Conservation (phyloP, 106 monocot species). For the Dioscorea zingiberensis region DNA sequence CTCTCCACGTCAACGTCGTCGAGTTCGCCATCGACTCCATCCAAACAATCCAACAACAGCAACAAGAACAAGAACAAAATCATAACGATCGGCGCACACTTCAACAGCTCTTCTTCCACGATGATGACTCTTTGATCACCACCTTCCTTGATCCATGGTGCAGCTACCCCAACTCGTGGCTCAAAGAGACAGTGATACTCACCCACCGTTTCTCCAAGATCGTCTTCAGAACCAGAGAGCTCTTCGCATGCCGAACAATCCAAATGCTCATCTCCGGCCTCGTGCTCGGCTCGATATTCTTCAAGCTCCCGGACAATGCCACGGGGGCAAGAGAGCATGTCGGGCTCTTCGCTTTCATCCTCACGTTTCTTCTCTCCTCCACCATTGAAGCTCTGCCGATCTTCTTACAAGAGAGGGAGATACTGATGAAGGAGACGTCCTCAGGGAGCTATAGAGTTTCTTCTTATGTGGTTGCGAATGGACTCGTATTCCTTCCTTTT, state of each 20-base stretch:
- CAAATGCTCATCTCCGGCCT: slow-evolving; percentile 68
- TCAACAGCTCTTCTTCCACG: slow-evolving; percentile 57
- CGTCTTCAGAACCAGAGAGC: slow-evolving; percentile 67
- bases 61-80: not conserved
- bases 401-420: slow-evolving; percentile 81
- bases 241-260: slow-evolving; percentile 65
- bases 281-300: slow-evolving; percentile 87
- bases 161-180: slow-evolving; percentile 43
- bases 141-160: not conserved
- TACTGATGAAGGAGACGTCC: slow-evolving; percentile 80
- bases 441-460: slow-evolving; percentile 70
- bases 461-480: slow-evolving; percentile 74
- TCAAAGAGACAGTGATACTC: slow-evolving; percentile 63
- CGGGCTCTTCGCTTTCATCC: slow-evolving; percentile 86
- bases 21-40: slow-evolving; percentile 90
- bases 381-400: slow-evolving; percentile 87
- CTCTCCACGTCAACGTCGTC: slow-evolving; percentile 51
- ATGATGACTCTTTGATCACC: slow-evolving; percentile 32
- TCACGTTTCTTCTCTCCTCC: slow-evolving; percentile 82
- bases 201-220: slow-evolving; percentile 65
- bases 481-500: slow-evolving; percentile 79
- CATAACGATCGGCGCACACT: slow-evolving; percentile 43
- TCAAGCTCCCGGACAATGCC: slow-evolving; percentile 30
- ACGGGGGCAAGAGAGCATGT: slow-evolving; percentile 43
- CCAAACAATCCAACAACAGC: slow-evolving; percentile 24